Evolutionary conservation across 371 early-diverging fungal genomes (phyloP).

Genomic region (Circinella minor): DNA sequence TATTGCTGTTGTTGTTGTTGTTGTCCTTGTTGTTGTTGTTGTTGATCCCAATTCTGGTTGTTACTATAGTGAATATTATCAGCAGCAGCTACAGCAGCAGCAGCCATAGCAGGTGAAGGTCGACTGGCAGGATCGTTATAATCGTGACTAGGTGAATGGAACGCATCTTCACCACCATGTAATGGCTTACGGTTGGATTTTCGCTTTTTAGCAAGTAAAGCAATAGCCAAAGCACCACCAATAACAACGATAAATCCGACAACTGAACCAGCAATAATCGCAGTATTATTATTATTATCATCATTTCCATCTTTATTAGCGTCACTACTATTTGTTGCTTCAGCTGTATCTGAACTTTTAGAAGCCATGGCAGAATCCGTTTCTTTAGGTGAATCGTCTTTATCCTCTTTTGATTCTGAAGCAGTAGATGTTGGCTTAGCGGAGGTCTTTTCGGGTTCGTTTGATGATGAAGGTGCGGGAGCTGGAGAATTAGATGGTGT

Average conservation of each 20-base stretch:
- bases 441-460: not conserved
- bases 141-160: slow-evolving; percentile 16
- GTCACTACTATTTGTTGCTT: slow-evolving; percentile 1
- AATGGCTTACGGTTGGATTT: slow-evolving; percentile 34
- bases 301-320: not conserved
- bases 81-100: slow-evolving; percentile 32
- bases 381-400: slow-evolving; percentile 1
- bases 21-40: not conserved
- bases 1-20: slow-evolving; percentile 5
- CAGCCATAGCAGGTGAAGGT: slow-evolving; percentile 41
- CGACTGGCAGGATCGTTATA: slow-evolving; percentile 17
- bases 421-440: slow-evolving; percentile 12
- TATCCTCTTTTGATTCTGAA: slow-evolving; percentile 7
- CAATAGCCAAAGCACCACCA: slow-evolving; percentile 41
- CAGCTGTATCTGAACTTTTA: slow-evolving; percentile 9
- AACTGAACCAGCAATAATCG: slow-evolving; percentile 47
- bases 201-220: slow-evolving; percentile 32
- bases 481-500: not conserved
- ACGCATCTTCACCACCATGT: slow-evolving; percentile 23
- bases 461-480: slow-evolving; percentile 4
- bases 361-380: slow-evolving; percentile 13
- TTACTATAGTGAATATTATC: slow-evolving; percentile 20
- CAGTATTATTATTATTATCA: slow-evolving; percentile 28
- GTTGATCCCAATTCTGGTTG: slow-evolving; percentile 10
- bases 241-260: slow-evolving; percentile 45